Evolutionary conservation across 768 basidiomycete genomes (phyloP).

Genomic region (Xanthoconium purpureum): DNA sequence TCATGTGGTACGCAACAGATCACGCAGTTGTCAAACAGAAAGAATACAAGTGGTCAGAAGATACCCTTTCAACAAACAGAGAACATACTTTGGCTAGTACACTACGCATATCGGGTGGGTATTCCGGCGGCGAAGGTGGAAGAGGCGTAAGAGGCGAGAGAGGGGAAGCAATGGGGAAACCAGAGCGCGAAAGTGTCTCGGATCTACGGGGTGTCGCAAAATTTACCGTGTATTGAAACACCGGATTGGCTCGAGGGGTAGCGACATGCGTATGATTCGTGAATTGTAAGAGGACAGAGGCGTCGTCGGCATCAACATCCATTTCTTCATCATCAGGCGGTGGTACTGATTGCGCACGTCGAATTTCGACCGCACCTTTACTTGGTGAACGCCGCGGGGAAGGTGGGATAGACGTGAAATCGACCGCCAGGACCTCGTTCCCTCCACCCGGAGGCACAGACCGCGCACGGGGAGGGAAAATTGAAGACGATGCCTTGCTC

Average conservation of each 20-base stretch:
- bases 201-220: conserved; percentile 26
- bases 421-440: conserved; percentile 13
- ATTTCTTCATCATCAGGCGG: conserved; percentile 20
- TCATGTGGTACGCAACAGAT: not conserved
- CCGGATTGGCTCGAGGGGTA: conserved; percentile 7
- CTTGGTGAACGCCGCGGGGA: conserved; percentile 29
- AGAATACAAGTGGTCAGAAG: not conserved
- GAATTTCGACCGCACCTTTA: conserved; percentile 20
- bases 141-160: conserved; percentile 51
- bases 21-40: not conserved
- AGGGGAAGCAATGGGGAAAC: conserved; percentile 14
- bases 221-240: conserved; percentile 26
- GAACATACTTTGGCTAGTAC: conserved; percentile 21
- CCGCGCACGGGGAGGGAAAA: conserved; percentile 23
- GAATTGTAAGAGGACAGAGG: conserved; percentile 21
- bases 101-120: conserved; percentile 6
- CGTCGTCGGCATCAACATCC: conserved; percentile 23
- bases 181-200: not conserved
- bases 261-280: conserved; percentile 13
- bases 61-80: not conserved
- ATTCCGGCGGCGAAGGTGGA: conserved; percentile 42
- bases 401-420: conserved; percentile 21
- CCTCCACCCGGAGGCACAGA: conserved; percentile 29
- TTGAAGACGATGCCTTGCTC: conserved; percentile 2
- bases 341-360: conserved; percentile 25